Evolutionary conservation across 805 yeast species (phyloP), one percentile per base, ranked within the genome.

Genomic region (Wickerhamomyces chaumierensis): DNA sequence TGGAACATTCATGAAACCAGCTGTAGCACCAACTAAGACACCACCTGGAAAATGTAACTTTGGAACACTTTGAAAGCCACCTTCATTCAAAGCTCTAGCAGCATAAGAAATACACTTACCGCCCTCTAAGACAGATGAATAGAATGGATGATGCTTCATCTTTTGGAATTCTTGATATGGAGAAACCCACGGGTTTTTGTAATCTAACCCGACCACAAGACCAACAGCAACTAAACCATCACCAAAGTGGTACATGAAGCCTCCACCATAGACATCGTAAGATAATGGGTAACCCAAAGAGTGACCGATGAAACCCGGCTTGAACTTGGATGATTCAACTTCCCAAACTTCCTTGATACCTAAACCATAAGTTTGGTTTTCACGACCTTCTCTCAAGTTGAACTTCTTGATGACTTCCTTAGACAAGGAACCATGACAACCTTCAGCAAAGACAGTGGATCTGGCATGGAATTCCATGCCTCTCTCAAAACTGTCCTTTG

Each of bases 261-360:
- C 97, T 48, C 98, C 98, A 33, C 98, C 98, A 55, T 92, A 92
- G 3, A 81, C 78, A 39, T 72, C 77, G 36, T 69, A 60, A 13
- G 73, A 54, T 43, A 92, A 63, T 12, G 99, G 99, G 56, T 69
- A 87, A 2, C 98, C 99, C 70, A 92, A 63, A 0, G 94, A 69
- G 57, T 92, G 99, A 1, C 82, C 76, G 16, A 85, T 88, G 44
- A 65, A 75, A 1, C 98, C 98, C 47, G 71, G 70, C 41, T 75
- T 70, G 64, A 84, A 90, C 45, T 83, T 82, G 36, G 76, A 83
- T 9, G 90, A 86, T 18, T 72, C 68, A 13, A 92, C 94, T 57
- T 90, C 87, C 99, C 99, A 92, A 6, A 92, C 90, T 61, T 92
- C 99, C 58, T 92, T 92, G 42, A 92, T 71, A 31, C 99, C 99